phyloP scores from a whole-genome alignment of 2,329 filamentous ascomycete species.

The Fusarium succisae region DNA sequence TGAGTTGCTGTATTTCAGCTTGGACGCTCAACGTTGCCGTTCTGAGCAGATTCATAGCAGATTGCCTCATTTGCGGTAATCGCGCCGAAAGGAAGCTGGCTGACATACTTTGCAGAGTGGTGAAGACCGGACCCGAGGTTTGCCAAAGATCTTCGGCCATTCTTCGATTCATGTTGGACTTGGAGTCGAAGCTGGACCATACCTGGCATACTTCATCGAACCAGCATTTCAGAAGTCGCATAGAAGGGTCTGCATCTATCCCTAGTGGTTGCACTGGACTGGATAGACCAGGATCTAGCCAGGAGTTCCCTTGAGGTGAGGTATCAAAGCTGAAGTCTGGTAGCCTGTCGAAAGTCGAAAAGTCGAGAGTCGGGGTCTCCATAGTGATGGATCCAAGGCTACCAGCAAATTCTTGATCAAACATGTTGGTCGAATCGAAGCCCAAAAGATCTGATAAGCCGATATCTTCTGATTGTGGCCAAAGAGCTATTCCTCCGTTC shows the following conservation, averaged over 20 bases:
- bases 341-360: too few relatives aligned
- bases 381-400: not conserved
- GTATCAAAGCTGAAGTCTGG: not conserved
- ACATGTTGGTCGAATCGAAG: not conserved
- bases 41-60: not conserved
- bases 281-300: fast-evolving
- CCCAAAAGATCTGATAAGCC: not conserved
- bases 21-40: not conserved
- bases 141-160: not conserved
- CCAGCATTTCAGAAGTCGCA: not conserved
- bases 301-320: fast-evolving
- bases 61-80: not conserved
- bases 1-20: not conserved
- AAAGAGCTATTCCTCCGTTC: not conserved
- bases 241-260: not conserved
- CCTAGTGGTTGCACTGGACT: fast-evolving
- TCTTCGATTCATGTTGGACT: not conserved
- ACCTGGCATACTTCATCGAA: not conserved
- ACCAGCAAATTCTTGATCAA: not conserved
- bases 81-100: not conserved
- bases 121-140: not conserved
- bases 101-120: not conserved
- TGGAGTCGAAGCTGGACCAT: not conserved
- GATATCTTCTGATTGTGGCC: not conserved
- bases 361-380: fast-evolving